phyloP scores from a whole-genome alignment of 1,284 basidiomycete genomes.

The Pholiota adiposa region DNA sequence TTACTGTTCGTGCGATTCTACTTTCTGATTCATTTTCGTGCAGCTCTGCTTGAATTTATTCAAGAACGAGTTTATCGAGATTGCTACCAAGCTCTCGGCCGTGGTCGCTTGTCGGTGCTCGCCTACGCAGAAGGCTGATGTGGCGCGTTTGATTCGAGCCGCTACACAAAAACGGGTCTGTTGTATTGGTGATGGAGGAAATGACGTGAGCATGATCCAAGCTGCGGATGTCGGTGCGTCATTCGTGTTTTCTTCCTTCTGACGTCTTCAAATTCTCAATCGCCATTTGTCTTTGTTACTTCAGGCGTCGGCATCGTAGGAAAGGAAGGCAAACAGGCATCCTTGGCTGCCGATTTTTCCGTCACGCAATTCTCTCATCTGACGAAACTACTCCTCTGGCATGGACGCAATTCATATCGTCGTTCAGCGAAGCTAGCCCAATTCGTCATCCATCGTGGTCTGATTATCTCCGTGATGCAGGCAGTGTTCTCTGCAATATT shows the following conservation, averaged over 20 bases:
- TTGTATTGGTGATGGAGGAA: constrained; percentile 96
- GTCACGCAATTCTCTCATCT: constrained; percentile 96
- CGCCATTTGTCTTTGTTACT: background rate
- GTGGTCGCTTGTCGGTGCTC: constrained; percentile 99
- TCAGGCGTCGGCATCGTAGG: constrained; percentile 96
- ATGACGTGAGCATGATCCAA: constrained; percentile 97
- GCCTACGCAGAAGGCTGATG: constrained; percentile 98
- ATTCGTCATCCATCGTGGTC: constrained; percentile 97
- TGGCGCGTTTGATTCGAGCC: constrained; percentile 88
- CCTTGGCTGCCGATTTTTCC: constrained; percentile 96
- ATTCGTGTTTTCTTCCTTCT: background rate
- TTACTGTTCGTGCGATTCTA: background rate
- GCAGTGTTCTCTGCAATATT: constrained; percentile 98
- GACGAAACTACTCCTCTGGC: constrained; percentile 95
- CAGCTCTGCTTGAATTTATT: constrained; percentile 90
- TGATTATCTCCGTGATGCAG: constrained; percentile 98
- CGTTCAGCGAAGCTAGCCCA: constrained; percentile 97
- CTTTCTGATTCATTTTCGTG: background rate
- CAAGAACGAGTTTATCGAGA: constrained; percentile 93
- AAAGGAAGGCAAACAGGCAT: constrained; percentile 98
- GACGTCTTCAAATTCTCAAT: background rate
- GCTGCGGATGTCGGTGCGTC: constrained; percentile 89
- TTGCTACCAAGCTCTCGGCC: constrained; percentile 93
- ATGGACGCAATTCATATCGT: constrained; percentile 97
- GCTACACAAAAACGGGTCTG: constrained; percentile 95